Percentiles rank a stretch among this genome's conserved stretches.
These are phyloP conservation scores for Penicillium brasilianum DNA, from an alignment of 2,329 filamentous ascomycete genomes.

Conservation along the genomic window DNA sequence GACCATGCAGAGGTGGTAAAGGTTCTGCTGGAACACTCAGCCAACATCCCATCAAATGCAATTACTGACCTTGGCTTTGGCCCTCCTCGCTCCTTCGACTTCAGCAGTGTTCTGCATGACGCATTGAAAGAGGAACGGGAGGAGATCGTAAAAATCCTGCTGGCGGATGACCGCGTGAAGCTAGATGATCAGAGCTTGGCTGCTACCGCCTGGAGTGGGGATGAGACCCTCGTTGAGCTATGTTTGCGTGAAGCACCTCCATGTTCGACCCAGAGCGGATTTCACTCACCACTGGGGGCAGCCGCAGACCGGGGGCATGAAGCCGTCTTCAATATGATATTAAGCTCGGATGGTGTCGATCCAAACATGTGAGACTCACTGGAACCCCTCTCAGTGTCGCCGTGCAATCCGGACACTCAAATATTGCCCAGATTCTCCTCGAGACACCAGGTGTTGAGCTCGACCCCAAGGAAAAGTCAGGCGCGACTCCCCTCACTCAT, in stretches of 20 bases:
- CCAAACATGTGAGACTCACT: neutral
- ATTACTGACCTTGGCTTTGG: neutral
- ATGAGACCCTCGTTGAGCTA: neutral
- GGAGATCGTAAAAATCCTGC: neutral
- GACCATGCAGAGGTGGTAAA: neutral
- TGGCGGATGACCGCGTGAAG: neutral
- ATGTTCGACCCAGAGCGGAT: neutral
- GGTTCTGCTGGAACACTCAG: neutral
- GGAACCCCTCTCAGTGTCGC: conserved; percentile 2
- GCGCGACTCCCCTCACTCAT: neutral
- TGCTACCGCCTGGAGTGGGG: neutral
- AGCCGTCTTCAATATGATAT: neutral
- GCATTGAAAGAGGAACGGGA: neutral
- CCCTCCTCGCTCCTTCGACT: neutral
- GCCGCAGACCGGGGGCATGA: neutral
- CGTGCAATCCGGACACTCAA: neutral
- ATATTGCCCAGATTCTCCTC: neutral
- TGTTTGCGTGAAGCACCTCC: conserved; percentile 5
- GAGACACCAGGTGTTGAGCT: neutral
- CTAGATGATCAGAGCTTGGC: neutral
- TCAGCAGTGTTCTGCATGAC: neutral
- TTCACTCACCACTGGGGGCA: neutral
- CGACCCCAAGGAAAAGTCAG: neutral
- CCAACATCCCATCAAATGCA: neutral
- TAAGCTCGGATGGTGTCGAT: neutral